Percentiles rank a stretch among this genome's conserved stretches.
These are phyloP conservation scores for Apostasia ramifera DNA, from an alignment of 106 monocot species.

Conservation along the genomic window DNA sequence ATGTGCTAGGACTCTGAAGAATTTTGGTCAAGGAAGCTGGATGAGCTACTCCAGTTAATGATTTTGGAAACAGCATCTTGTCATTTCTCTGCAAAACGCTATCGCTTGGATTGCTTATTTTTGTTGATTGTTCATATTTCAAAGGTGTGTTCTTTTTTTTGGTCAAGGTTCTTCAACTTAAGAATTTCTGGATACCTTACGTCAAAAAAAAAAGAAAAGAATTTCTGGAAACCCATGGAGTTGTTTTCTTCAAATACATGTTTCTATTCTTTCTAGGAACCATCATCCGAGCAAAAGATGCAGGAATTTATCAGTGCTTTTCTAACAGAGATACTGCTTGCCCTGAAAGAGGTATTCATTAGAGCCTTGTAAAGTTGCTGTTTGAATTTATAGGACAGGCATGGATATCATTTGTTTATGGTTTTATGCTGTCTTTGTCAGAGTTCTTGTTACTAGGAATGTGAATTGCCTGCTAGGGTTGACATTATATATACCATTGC, in stretches of 20 bases:
- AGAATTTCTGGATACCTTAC: neutral
- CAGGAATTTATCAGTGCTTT: conserved; percentile 64
- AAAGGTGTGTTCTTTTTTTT: conserved; percentile 37
- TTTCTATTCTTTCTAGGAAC: conserved; percentile 1
- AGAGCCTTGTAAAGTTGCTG: neutral
- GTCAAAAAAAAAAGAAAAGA: neutral
- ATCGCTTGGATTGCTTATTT: conserved; percentile 80
- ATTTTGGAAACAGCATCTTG: conserved; percentile 47
- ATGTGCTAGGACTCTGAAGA: conserved; percentile 46
- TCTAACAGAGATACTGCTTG: conserved; percentile 89
- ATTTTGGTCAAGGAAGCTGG: conserved; percentile 50
- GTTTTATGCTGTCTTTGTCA: too few species aligned
- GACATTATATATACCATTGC: too few species aligned
- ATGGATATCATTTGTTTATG: neutral
- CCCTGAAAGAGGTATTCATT: conserved; percentile 79
- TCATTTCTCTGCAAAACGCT: conserved; percentile 80
- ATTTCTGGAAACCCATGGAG: neutral
- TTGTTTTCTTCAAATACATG: conserved; percentile 23
- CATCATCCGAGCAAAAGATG: conserved; percentile 44
- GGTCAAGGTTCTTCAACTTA: conserved; percentile 1
- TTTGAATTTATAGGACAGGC: neutral
- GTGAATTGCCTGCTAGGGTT: too few species aligned
- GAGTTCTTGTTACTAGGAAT: too few species aligned
- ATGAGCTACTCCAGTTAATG: conserved; percentile 57
- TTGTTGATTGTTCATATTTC: conserved; percentile 55